Base-by-base conservation (phyloP, 2,329 filamentous ascomycete genomes). In the Raffaelea arxii region DNA sequence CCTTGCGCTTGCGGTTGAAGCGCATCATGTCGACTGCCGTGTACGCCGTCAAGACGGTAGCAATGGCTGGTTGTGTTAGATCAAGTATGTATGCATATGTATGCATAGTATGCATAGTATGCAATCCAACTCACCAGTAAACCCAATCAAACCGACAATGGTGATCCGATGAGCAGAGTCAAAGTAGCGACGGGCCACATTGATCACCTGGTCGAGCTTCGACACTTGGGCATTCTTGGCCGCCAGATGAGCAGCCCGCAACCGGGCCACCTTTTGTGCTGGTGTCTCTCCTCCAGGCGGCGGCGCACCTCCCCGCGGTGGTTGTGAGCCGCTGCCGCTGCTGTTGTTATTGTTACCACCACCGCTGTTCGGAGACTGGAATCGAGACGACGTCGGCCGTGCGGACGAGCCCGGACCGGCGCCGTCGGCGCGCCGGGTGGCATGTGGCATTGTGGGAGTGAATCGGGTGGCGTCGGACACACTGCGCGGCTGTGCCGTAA, bases 401-500 rank as follows among this genome's bases (percentile, higher is more conserved):
- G 49, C 41, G 7, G 51, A 30, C 23, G 39, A 21, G 14, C 41
- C 50, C 37, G 32, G 58, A 46, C n/a, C 55, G 12, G 2, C 35
- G 12, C 44, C 41, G 45, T 58, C 58, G 37, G 72, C 64, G 61
- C 84, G 85, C 54, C 79, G 78, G 53, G 75, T 74, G 56, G 84
- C 85, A 66, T 88, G 84, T 30, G 80, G 80, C 50, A 74, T 78
- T 18, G 79, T 84, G 23, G 80, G 69, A 16, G 82, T 86, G 65
- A 86, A 92, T 60, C 85, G 82, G 58, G 86, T 92, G 55, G 86
- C 86, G 63, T 90, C 86, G 57, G 78, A 78, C 62, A 85, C 81
- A 66, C 79, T 86, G 61, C 84, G 82, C 50, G 83, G 50, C 11
- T 40, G 46, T n/a, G 38, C 32, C 11, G 44, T 16, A 11, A 50